Conservation (phyloP, 371 early-diverging fungal genomes). For the Choanephora cucurbitarum region DNA sequence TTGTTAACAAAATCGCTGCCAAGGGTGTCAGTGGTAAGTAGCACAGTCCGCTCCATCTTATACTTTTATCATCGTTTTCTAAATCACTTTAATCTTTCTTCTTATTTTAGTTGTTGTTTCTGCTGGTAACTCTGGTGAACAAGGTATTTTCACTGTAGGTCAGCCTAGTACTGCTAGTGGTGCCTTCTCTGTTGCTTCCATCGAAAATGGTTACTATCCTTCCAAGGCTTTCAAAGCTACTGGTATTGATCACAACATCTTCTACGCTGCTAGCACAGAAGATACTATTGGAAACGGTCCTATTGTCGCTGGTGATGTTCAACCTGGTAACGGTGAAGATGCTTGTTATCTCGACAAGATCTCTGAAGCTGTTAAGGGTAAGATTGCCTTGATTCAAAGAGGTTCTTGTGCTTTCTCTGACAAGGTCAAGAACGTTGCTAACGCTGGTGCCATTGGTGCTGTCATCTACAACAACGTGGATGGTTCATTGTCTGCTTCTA, state of each 20-base stretch:
- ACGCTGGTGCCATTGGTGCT: slow-evolving; percentile 54
- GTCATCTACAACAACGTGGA: slow-evolving; percentile 45
- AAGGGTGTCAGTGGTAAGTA: slow-evolving; percentile 27
- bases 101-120: slow-evolving; percentile 47
- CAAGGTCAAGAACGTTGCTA: slow-evolving; percentile 47
- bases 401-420: slow-evolving; percentile 56
- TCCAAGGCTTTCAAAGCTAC: background rate
- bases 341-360: slow-evolving; percentile 21
- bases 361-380: slow-evolving; percentile 32
- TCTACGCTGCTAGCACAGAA: background rate
- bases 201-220: slow-evolving; percentile 38
- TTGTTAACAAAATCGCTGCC: slow-evolving; percentile 10
- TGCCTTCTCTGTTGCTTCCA: slow-evolving; percentile 59
- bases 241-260: slow-evolving; percentile 2
- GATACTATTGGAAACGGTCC: background rate
- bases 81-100: background rate
- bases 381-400: slow-evolving; percentile 54
- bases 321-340: slow-evolving; percentile 12
- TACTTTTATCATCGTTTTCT: too few species aligned
- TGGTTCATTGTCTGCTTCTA: slow-evolving; percentile 21
- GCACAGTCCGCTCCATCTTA: too few species aligned
- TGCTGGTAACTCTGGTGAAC: slow-evolving; percentile 55
- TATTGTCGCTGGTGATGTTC: background rate
- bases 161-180: slow-evolving; percentile 48
- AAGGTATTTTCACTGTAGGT: slow-evolving; percentile 45